Base-by-base conservation (phyloP, 169 alveolate species). In the Theileria parva region DNA sequence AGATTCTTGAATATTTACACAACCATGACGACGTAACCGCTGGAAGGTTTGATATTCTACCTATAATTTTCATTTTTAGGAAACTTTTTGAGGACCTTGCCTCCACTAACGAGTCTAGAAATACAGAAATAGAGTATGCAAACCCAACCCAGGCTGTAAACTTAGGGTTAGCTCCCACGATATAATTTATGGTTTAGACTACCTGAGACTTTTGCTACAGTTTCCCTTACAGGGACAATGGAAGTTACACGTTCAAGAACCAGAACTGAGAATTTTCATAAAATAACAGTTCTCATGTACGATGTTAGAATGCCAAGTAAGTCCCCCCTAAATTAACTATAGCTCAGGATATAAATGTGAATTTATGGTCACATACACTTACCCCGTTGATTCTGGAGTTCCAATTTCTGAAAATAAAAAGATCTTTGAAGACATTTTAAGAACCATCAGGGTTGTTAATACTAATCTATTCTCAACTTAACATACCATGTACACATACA, bases 161-260 rank as follows among this genome's bases (percentile, higher is more conserved):
- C 77, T n/a, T 73, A 44, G 80, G 80, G 80, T 73, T 25, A 23
- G 80, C 19, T 28, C 13, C 19, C 32, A 8, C 3, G 25, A 21
- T 27, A 23, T n/a, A 13, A 51, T 28, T 17, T 51, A 15, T 32
- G 17, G 8, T 19, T 27, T 30, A 69, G 77, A 27, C 25, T 69
- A 15, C 23, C 64, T 25, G 63, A 37, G 44, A 15, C 21, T 11
- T 73, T 39, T 28, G 60, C 57, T 32, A 74, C 73, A 4, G 68
- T 76, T 25, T 68, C 77, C n/a, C 78, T 63, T 13, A 37, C 86
- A 1, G 89, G 89, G 6, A 76, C 37, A 30, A 83, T 83, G 89
- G 70, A 83, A 19, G 81, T 83, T 6, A 44, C 86, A 19, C 76
- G 64, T 21, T 66, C 80, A 8, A 37, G 30, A 13, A 37, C 34